A percentile compares a stretch with the other conserved stretches of the same genome.
Evolutionary conservation across 768 basidiomycete genomes (phyloP).

Genomic region (Russula emetica): DNA sequence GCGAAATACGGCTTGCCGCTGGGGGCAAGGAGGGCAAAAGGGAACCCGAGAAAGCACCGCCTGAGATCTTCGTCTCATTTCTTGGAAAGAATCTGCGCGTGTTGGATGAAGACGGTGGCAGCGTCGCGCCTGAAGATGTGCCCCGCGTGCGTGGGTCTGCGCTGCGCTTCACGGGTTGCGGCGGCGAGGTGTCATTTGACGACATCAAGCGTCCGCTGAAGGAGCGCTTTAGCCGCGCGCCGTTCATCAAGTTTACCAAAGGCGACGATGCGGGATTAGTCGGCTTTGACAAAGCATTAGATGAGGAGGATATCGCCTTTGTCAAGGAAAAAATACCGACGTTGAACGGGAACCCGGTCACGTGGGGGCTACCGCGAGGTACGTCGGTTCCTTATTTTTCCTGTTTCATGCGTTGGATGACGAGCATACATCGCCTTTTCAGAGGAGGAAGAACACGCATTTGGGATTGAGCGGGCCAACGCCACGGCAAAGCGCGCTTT

Average conservation of each 20-base stretch:
- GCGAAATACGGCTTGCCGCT: conserved; percentile 44
- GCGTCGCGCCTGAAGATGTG: conserved; percentile 43
- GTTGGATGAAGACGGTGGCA: conserved; percentile 50
- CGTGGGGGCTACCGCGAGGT: conserved; percentile 64
- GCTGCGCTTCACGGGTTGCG: conserved; percentile 49
- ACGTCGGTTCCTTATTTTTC: conserved; percentile 26
- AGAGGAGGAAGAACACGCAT: conserved; percentile 71
- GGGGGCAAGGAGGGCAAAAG: conserved; percentile 35
- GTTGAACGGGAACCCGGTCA: conserved; percentile 59
- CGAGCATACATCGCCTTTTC: conserved; percentile 8
- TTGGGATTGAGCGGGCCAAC: conserved; percentile 72
- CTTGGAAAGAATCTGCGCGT: conserved; percentile 67
- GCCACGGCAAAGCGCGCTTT: conserved; percentile 53
- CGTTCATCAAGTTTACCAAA: conserved; percentile 46
- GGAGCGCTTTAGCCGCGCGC: conserved; percentile 44
- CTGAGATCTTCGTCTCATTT: conserved; percentile 69
- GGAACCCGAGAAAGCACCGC: conserved; percentile 36
- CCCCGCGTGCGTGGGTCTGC: conserved; percentile 45
- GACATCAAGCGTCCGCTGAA: conserved; percentile 54
- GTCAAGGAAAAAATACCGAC: conserved; percentile 63
- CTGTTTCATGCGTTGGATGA: background rate
- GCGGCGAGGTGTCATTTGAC: conserved; percentile 56
- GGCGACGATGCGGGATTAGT: conserved; percentile 47
- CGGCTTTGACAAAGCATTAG: conserved; percentile 58
- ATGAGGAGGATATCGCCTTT: conserved; percentile 67